These are phyloP conservation scores for Funneliformis geosporum DNA, from an alignment of 192 early-diverging fungal species.

Conservation along the genomic window DNA sequence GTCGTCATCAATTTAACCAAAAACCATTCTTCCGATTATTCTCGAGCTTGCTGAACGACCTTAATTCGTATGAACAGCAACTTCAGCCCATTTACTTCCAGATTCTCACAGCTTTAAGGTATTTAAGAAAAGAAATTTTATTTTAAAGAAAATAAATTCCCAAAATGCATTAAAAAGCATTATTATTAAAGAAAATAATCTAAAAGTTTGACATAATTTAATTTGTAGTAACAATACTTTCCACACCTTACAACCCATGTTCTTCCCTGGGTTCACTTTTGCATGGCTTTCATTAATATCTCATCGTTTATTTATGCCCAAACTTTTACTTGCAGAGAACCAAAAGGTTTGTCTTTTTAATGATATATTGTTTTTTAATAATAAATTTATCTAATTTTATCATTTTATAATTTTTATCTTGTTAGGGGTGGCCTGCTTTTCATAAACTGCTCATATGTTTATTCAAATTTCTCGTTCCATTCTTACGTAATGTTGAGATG, in stretches of 20 bases:
- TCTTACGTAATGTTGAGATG: slow-evolving; percentile 70
- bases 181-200: no score
- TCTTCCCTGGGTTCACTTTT: slow-evolving; percentile 91
- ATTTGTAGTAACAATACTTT: slow-evolving; percentile 64
- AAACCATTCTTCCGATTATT: slow-evolving; percentile 89
- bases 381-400: slow-evolving; percentile 11
- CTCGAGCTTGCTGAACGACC: slow-evolving; percentile 79
- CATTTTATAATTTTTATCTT: neutral
- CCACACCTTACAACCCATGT: slow-evolving; percentile 78
- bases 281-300: slow-evolving; percentile 94
- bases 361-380: neutral
- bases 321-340: slow-evolving; percentile 72
- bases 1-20: slow-evolving; percentile 82
- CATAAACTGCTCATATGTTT: slow-evolving; percentile 81
- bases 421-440: slow-evolving; percentile 82
- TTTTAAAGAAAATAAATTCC: no score
- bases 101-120: slow-evolving; percentile 70
- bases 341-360: slow-evolving; percentile 55
- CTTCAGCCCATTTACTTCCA: slow-evolving; percentile 72
- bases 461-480: slow-evolving; percentile 86
- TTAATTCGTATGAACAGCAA: slow-evolving; percentile 63
- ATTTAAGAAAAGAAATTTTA: neutral
- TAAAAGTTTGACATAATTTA: no score
- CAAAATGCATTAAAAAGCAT: no score
- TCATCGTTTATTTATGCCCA: slow-evolving; percentile 91